Base-by-base conservation (phyloP, 495 filamentous ascomycete genomes). In the Daldinia decipiens region DNA sequence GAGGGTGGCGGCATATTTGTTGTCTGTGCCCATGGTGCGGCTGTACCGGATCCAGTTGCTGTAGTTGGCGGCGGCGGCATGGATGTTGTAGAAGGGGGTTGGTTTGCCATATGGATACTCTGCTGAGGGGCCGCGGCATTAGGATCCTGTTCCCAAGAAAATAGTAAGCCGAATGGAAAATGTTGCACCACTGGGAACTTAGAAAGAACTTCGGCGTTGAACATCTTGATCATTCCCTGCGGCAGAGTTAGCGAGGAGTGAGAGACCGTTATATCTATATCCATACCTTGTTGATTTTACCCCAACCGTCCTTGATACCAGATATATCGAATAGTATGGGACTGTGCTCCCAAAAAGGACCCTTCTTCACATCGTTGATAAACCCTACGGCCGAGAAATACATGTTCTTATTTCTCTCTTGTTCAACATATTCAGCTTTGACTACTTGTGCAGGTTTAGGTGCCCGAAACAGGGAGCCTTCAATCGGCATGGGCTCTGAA, bases 341-440 rank as follows among this genome's bases (percentile, higher is more conserved):
- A 64, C 92, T 96, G 75, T 99, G 95, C 73, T 98, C 95, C 96
- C 95, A 98, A 79, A 99, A 99, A 1, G 96, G 95, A 0, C 95
- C 95, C 59, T 83, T 93, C 78, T 99, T 99, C 57, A 99, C 95
- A 81, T 98, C 96, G 77, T 97, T 91, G 75, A 99, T 98, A 81
- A 99, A 99, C 8, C 93, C 94, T 68, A 99, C 87, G n/a, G 95
- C 96, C n/a, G 90, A 90, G 83, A 98, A 99, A 79, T 99, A 99
- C 83, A 99, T 87, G 78, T 98, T 97, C 13, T 73, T 82, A 58
- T 84, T 82, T 59, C 93, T 83, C 76, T 94, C 88, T 45, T 84
- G 80, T 47, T 92, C 85, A 31, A 97, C 94, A 15, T 87, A 77
- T 26, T 79, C 80, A 2, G 82, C 73, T 69, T 93, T 94, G 11